These are phyloP conservation scores for Elsinoe fawcettii DNA, from an alignment of 2,329 filamentous ascomycete genomes.

Conservation along the genomic window DNA sequence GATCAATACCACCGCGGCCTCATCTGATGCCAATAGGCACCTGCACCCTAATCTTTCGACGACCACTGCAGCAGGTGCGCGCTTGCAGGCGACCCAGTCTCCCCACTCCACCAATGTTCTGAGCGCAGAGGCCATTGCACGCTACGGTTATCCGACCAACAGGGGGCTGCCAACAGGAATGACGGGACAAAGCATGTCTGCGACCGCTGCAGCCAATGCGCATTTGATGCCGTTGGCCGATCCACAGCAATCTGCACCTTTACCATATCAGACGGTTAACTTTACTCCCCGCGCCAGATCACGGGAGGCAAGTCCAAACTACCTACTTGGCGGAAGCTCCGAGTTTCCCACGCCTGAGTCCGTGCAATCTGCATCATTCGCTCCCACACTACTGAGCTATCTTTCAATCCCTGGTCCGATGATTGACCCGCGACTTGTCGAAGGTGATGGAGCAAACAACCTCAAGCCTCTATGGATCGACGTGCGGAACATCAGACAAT, in stretches of 20 bases:
- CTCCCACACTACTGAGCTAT: conserved; percentile 69
- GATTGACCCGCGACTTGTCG: conserved; percentile 63
- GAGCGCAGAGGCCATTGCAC: conserved; percentile 25
- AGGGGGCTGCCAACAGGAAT: conserved; percentile 31
- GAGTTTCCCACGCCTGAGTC: conserved; percentile 28
- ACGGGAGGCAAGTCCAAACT: conserved; percentile 6
- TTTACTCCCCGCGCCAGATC: conserved; percentile 18
- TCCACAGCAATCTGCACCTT: conserved; percentile 23
- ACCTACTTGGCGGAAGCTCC: background rate
- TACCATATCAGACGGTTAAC: background rate
- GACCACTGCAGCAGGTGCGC: background rate
- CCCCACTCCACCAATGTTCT: background rate
- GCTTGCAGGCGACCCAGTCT: background rate
- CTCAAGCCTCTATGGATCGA: conserved; percentile 87
- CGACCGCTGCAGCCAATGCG: conserved; percentile 28
- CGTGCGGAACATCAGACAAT: conserved; percentile 74
- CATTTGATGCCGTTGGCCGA: conserved; percentile 29
- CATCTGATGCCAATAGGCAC: background rate
- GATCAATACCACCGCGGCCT: background rate
- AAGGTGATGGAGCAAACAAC: conserved; percentile 61
- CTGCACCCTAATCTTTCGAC: background rate
- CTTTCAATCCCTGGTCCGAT: conserved; percentile 67
- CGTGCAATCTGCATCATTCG: conserved; percentile 39
- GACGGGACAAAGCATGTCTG: conserved; percentile 20
- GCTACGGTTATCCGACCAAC: conserved; percentile 79